These are phyloP conservation scores for Drechslera avenae DNA, from an alignment of 2,329 filamentous ascomycete genomes.

Conservation along the genomic window DNA sequence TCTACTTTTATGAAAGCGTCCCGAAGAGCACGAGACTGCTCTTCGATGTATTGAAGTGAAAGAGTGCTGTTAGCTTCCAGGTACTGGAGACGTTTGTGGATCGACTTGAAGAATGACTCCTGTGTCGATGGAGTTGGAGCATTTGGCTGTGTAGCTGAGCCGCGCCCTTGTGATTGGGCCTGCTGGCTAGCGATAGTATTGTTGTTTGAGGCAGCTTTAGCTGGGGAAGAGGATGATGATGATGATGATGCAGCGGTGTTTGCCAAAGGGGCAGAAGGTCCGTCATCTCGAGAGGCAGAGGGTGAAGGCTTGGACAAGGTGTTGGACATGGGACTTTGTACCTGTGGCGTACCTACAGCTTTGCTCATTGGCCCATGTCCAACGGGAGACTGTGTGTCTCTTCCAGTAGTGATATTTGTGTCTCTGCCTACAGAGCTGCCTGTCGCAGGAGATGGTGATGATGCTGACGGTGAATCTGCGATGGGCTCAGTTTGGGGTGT, in stretches of 20 bases:
- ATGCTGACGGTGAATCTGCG: not conserved
- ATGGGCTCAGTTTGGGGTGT: not conserved
- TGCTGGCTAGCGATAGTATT: slow-evolving; percentile 23
- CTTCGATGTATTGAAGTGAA: slow-evolving; percentile 94
- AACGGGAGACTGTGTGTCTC: not conserved
- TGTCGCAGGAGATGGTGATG: not conserved
- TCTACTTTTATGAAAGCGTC: slow-evolving; percentile 87
- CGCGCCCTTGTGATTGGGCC: slow-evolving; percentile 26
- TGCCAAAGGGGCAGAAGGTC: slow-evolving; percentile 7
- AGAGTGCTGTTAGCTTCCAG: slow-evolving; percentile 92
- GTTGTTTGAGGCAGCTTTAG: slow-evolving; percentile 24
- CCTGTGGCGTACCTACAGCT: not conserved
- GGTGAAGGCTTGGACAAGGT: slow-evolving; percentile 9
- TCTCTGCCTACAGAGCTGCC: not conserved
- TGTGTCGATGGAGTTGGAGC: slow-evolving; percentile 80
- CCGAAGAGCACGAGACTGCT: slow-evolving; percentile 87
- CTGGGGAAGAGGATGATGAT: slow-evolving; percentile 16
- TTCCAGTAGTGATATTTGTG: not conserved
- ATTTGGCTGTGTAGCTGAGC: slow-evolving; percentile 52
- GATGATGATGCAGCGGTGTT: slow-evolving; percentile 20
- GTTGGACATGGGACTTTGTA: slow-evolving; percentile 9
- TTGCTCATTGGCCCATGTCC: slow-evolving; percentile 1
- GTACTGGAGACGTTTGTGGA: slow-evolving; percentile 88
- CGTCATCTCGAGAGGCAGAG: slow-evolving; percentile 13
- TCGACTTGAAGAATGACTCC: slow-evolving; percentile 96